Percentiles rank a stretch among this genome's conserved stretches.
These are phyloP conservation scores for Theileria equi DNA, from an alignment of 169 alveolate species.

Conservation along the genomic window DNA sequence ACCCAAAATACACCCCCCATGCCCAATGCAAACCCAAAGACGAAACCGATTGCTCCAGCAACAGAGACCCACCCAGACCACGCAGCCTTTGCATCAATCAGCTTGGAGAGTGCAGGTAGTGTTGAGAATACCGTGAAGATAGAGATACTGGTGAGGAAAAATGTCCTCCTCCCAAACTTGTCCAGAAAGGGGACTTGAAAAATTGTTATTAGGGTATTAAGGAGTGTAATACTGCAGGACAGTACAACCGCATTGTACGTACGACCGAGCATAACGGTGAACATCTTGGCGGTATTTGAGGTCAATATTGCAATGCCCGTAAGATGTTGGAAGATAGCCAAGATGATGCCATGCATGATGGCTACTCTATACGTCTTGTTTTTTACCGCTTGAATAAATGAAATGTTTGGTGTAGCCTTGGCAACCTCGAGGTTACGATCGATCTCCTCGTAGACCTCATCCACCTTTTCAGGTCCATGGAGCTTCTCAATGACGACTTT, in stretches of 20 bases:
- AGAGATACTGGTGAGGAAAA: conserved; percentile 69
- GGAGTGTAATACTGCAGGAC: conserved; percentile 56
- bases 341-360: conserved; percentile 67
- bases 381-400: conserved; percentile 61
- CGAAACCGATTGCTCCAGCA: conserved; percentile 69
- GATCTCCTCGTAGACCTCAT: conserved; percentile 55
- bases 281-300: conserved; percentile 76
- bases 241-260: conserved; percentile 58
- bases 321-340: conserved; percentile 78
- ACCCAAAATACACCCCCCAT: conserved; percentile 84
- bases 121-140: conserved; percentile 36
- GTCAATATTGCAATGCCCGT: conserved; percentile 81
- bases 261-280: conserved; percentile 59
- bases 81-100: background rate
- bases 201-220: conserved; percentile 69
- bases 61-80: conserved; percentile 44
- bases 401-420: conserved; percentile 37
- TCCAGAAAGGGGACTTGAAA: conserved; percentile 71
- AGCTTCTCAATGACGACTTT: conserved; percentile 51
- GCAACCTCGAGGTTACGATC: conserved; percentile 59
- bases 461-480: conserved; percentile 67
- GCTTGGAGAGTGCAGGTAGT: conserved; percentile 69
- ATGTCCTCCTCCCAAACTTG: conserved; percentile 75
- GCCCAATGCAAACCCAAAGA: conserved; percentile 78
- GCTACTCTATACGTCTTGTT: conserved; percentile 68